These are phyloP conservation scores for Xylariaceae sp. DNA, from an alignment of 2,329 filamentous ascomycete species.

Conservation along the genomic window DNA sequence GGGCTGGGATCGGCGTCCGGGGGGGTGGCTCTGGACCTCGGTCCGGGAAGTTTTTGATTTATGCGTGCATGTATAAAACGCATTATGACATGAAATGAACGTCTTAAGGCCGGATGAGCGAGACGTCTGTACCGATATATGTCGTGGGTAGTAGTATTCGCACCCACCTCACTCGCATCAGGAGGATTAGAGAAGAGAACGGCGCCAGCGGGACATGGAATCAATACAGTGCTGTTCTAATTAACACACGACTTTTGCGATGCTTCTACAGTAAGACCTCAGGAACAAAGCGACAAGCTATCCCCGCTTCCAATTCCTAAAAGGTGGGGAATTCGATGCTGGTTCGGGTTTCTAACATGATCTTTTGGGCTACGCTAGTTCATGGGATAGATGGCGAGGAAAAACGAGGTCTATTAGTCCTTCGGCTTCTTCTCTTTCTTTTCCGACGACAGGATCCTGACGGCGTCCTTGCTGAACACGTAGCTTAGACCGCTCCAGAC, in stretches of 20 bases:
- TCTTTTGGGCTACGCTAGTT: neutral
- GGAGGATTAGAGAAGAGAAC: neutral
- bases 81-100: neutral
- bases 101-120: neutral
- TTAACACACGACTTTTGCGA: neutral
- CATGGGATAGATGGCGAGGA: neutral
- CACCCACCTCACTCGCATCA: constrained; percentile 3
- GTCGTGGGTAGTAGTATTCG: neutral
- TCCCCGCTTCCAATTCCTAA: neutral
- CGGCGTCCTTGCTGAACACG: constrained; percentile 82
- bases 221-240: too few relatives aligned
- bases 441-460: constrained; percentile 65
- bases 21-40: neutral
- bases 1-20: neutral
- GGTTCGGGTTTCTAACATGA: neutral
- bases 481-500: constrained; percentile 94
- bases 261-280: neutral
- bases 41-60: neutral
- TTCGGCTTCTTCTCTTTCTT: constrained; percentile 27
- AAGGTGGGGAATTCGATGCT: neutral
- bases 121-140: neutral
- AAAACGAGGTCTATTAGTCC: neutral
- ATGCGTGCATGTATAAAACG: neutral
- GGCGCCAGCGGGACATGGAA: neutral
- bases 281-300: neutral